Conservation (phyloP, 2,329 filamentous ascomycete species). For the Paraphaeosphaeria sporulosa region DNA sequence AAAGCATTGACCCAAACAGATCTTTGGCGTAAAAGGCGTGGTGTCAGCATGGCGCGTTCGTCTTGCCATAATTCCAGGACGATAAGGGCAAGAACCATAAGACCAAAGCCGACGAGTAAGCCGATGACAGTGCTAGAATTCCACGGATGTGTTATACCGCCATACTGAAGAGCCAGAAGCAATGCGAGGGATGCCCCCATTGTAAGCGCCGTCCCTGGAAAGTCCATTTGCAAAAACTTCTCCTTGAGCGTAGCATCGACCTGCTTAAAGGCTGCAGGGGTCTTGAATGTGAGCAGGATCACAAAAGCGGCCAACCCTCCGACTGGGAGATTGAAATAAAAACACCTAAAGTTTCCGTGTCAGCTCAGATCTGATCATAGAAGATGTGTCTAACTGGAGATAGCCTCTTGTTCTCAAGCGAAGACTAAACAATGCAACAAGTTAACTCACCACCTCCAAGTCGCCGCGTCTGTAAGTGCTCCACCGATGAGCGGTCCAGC, state of each 20-base stretch:
- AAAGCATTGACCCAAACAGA: conserved; percentile 38
- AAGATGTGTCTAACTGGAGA: background rate
- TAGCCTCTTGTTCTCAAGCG: background rate
- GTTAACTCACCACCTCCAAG: conserved; percentile 44
- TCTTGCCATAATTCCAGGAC: conserved; percentile 45
- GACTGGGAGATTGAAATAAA: conserved; percentile 47
- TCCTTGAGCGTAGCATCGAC: conserved; percentile 31
- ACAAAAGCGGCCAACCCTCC: conserved; percentile 48
- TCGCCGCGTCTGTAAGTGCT: conserved; percentile 29
- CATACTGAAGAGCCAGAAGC: conserved; percentile 57
- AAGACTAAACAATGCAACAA: background rate
- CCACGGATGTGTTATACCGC: conserved; percentile 38
- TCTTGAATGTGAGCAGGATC: conserved; percentile 43
- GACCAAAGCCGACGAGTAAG: conserved; percentile 44
- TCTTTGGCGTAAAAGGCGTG: conserved; percentile 51
- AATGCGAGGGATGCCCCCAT: conserved; percentile 51
- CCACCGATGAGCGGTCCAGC: conserved; percentile 45
- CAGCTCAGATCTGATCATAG: conserved; percentile 21
- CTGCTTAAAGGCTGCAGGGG: conserved; percentile 12
- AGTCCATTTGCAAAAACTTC: conserved; percentile 55
- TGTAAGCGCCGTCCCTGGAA: conserved; percentile 50
- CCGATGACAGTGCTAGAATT: conserved; percentile 51
- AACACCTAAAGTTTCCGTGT: conserved; percentile 8
- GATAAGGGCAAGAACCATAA: conserved; percentile 44
- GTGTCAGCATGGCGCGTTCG: conserved; percentile 50